Base-by-base conservation (phyloP, 2,329 filamentous ascomycete species). In the Colletotrichum neosansevieriae region DNA sequence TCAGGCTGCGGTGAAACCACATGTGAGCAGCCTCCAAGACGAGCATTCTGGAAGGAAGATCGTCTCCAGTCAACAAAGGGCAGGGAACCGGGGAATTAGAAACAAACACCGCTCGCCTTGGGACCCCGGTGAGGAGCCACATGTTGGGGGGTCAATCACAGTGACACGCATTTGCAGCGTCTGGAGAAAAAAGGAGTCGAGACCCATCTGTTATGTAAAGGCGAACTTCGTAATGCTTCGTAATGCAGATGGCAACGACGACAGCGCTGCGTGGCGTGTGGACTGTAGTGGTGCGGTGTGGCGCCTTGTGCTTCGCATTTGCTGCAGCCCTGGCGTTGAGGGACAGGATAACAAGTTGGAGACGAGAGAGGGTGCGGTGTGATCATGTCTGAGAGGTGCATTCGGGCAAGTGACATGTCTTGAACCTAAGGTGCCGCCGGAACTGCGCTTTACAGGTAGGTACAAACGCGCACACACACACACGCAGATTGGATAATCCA, bases 311-410 rank as follows among this genome's bases (percentile, higher is more conserved):
- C 17, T 49, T 49, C 6, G 36, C 36, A 13, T 7, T 11, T 38
- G 36, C 36, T 38, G 36, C 36, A 38, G 36, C 36, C 36, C 36
- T 38, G 49, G 32, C 49, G 32, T 34, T 19, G 49, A 51, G 49
- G 49, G 24, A 24, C 24, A 17, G 49, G 24, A 51, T 29, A 51
- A 51, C 7, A 24, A 17, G 36, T 32, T n/a, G 29, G 29, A 24
- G 29, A 51, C 49, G n/a, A n/a, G 29, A 51, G 49, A 17, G 15
- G 47, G 38, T 24, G 38, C 11, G 54, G 38, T 57, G 54, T 57
- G 34, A 44, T 32, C 38, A 7, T 54, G 54, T 42, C 54, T 57
- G 36, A n/a, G 38, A 57, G 38, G 53, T 57, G 54, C 54, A 57
- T 57, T 42, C 13, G 54, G 19, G 13, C 4, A 40, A 44, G 36